phyloP scores from a whole-genome alignment of 352 stramenopile species.

The Globisporangium nodosum region DNA sequence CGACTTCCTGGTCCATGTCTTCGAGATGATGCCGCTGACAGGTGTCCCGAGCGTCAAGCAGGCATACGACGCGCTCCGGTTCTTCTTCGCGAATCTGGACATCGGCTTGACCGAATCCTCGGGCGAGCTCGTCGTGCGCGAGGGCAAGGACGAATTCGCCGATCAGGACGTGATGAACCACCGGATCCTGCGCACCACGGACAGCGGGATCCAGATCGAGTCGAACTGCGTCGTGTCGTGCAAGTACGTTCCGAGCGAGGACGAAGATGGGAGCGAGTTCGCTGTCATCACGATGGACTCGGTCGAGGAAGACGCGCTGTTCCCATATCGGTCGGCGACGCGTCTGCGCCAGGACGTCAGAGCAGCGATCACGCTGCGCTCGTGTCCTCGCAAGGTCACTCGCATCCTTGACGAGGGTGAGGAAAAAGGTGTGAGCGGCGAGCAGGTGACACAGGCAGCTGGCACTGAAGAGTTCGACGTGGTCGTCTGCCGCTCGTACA shows the following conservation, averaged over 20 bases:
- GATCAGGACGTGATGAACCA: slow-evolving; percentile 1
- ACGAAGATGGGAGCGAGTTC: not conserved
- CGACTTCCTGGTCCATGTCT: slow-evolving; percentile 17
- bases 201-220: slow-evolving; percentile 9
- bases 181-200: slow-evolving; percentile 5
- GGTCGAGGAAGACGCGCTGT: slow-evolving; percentile 13
- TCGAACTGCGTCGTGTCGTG: slow-evolving; percentile 7
- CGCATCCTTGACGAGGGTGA: not conserved
- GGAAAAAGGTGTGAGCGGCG: not conserved
- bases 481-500: slow-evolving; percentile 8
- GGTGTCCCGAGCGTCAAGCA: slow-evolving; percentile 22
- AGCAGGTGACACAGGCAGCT: not conserved
- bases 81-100: slow-evolving; percentile 37
- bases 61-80: slow-evolving; percentile 30
- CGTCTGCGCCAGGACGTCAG: slow-evolving; percentile 13
- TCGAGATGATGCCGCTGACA: slow-evolving; percentile 19
- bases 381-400: not conserved
- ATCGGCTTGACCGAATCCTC: slow-evolving; percentile 34
- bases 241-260: slow-evolving; percentile 1
- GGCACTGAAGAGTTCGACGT: slow-evolving; percentile 2
- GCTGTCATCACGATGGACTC: slow-evolving; percentile 9
- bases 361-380: not conserved
- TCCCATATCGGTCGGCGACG: slow-evolving; percentile 9
- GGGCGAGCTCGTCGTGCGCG: slow-evolving; percentile 25
- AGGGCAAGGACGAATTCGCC: slow-evolving; percentile 17